Base-by-base conservation (phyloP, 305 asterid species). In the Andrographis paniculata region DNA sequence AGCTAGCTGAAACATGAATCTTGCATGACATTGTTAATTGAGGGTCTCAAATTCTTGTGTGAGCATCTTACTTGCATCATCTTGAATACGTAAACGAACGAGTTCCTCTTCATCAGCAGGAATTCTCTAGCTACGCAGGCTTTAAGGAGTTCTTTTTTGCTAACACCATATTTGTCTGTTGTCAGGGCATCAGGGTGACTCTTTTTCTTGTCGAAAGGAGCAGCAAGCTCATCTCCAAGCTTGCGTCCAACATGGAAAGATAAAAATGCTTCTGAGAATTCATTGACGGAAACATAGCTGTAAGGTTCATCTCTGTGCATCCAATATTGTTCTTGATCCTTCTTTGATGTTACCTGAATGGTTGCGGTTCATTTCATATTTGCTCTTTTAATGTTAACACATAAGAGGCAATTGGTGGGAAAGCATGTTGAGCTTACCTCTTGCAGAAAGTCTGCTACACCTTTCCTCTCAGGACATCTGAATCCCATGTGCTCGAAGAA, bases 301-400 rank as follows among this genome's bases (percentile, higher is more conserved):
- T 82, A 87, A 23, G 93, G 75, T 45, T 77, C 84, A 9, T 84
- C 81, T 61, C 65, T 77, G 20, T 58, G 50, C 36, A 64, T 65
- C 99, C 97, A 74, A 38, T 92, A 92, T 61, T 92, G 99, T 61
- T 71, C 88, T 74, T 92, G 99, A 70, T 92, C 99, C 64, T 92
- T 92, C 81, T 63, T 84, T 17, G 99, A 92, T 17, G 95, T 84
- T 60, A 91, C 99, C 98, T 89, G 33, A 42, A n/a, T 17, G 14
- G 43, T 47, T 59, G 13, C 40, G 53, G 36, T 30, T 38, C 28
- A 22, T 31, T 45, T 37, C 30, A 27, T 27, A 14, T 27, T 15
- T 50, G 38, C 12, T 46, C 15, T 14, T 30, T 38, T 45, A 9
- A 6, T 21, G 27, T 55, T 42, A 45, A 18, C 16, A 13, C 12